Base-by-base conservation (phyloP, 129 eudicot genomes). In the Kitagawia praeruptora region DNA sequence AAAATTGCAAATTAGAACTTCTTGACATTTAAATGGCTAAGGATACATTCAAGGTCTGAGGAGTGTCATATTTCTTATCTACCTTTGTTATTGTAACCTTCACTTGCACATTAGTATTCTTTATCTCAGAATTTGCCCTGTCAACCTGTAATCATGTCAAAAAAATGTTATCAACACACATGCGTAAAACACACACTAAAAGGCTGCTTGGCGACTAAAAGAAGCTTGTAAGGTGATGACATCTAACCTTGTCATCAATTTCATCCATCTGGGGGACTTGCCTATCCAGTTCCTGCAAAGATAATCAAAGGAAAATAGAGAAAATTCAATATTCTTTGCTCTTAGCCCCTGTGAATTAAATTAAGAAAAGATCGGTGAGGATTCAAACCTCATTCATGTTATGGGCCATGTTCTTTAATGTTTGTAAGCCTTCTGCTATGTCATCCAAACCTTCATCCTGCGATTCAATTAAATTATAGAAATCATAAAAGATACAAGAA, bases 381-480 rank as follows among this genome's bases (percentile, higher is more conserved):
- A 48, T 44, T 27, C 69, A 74, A 21, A 87, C 90, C 90, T 87
- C 90, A 31, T 87, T 70, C 82, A 87, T 78, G 77, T 89, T 94
- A 42, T 41, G 47, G 77, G 97, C 93, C 94, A 89, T 89, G 79
- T 87, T 87, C 73, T 89, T 91, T 73, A 91, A 71, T 1, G 93
- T 86, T 81, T 81, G 94, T 75, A 91, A 74, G 49, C 97, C 97
- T 83, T 91, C 92, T 77, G 92, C 87, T 77, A 91, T 91, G 54
- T 81, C 90, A 80, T 87, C 97, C 82, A 91, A 76, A 19, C 94
- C 97, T 91, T 91, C 85, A 66, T 91, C 94, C 97, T 91, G 84
- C 64, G 56, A 5, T 76, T 10, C 67, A 47, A 46, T 74, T 37
- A 46, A 71, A 56, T 8, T n/a, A n/a, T 56, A 54, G 63, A 54